Conservation (phyloP, 2,329 filamentous ascomycete genomes). For the Chalaropsis ovoidea region DNA sequence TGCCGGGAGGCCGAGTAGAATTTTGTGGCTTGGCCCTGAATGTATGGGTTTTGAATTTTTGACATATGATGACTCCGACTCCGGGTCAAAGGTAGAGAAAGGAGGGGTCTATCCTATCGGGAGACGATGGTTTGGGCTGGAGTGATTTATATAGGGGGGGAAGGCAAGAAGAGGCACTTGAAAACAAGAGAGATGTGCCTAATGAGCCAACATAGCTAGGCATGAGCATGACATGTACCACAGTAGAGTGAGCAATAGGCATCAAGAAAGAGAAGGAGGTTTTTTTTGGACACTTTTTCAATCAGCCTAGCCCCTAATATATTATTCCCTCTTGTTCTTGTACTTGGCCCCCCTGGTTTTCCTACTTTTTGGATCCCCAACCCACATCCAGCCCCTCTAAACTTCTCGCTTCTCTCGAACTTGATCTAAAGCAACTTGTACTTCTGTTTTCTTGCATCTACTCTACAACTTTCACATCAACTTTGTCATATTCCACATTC, state of each 20-base stretch:
- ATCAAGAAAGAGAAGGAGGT: neutral
- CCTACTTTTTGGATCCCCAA: neutral
- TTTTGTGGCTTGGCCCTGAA: neutral
- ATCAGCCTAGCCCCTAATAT: slow-evolving; percentile 14
- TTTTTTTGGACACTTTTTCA: slow-evolving; percentile 18
- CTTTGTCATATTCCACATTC: neutral
- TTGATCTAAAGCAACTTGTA: neutral
- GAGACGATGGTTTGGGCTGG: neutral
- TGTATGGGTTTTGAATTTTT: neutral
- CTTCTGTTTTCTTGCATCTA: slow-evolving; percentile 1
- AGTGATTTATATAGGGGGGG: too few species aligned
- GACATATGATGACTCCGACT: neutral
- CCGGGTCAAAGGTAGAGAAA: neutral
- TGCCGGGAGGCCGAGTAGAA: neutral
- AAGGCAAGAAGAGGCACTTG: too few species aligned
- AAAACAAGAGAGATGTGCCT: neutral
- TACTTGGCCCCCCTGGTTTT: neutral
- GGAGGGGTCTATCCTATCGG: slow-evolving; percentile 8
- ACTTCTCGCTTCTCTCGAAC: slow-evolving; percentile 4
- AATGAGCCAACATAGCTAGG: neutral
- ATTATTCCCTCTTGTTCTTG: slow-evolving; percentile 10
- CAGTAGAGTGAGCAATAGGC: neutral
- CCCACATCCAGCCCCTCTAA: slow-evolving; percentile 6
- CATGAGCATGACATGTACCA: neutral
- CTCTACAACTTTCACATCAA: neutral